Evolutionary conservation across 2,329 filamentous ascomycete genomes (phyloP).

Genomic region (Clonostachys byssicola): DNA sequence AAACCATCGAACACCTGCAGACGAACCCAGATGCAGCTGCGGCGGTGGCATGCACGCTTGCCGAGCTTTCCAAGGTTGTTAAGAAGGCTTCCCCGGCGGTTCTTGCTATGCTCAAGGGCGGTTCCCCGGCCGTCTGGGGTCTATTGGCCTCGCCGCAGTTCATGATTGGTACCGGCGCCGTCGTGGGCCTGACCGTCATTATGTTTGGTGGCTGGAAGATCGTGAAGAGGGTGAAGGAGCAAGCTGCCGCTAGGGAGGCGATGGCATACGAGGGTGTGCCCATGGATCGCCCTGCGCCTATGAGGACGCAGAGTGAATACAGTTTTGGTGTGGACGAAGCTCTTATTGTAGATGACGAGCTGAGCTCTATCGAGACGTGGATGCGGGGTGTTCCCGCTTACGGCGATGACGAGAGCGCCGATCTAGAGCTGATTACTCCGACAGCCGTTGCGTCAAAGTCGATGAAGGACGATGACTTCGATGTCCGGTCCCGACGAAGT

Average conservation of each 20-base stretch:
- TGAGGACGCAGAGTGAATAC: conserved; percentile 19
- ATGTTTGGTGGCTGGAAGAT: conserved; percentile 98
- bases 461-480: conserved; percentile 29
- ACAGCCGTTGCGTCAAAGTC: conserved; percentile 40
- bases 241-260: conserved; percentile 20
- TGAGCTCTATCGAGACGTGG: conserved; percentile 56
- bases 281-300: conserved; percentile 5
- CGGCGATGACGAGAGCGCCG: conserved; percentile 41
- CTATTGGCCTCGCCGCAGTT: conserved; percentile 90
- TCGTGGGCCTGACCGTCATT: conserved; percentile 89
- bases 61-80: conserved; percentile 80
- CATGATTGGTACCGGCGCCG: conserved; percentile 84
- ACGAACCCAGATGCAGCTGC: conserved; percentile 79
- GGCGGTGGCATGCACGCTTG: conserved; percentile 86
- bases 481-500: conserved; percentile 28
- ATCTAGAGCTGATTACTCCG: conserved; percentile 54
- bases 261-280: conserved; percentile 13
- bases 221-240: conserved; percentile 72
- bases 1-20: conserved; percentile 76
- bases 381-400: conserved; percentile 46
- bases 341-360: conserved; percentile 51
- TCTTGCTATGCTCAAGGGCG: conserved; percentile 69
- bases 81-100: conserved; percentile 82
- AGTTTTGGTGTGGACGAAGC: conserved; percentile 45
- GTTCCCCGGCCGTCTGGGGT: conserved; percentile 81